phyloP scores from a whole-genome alignment of 257 asterid genomes.

The Ligustrum vulgare region DNA sequence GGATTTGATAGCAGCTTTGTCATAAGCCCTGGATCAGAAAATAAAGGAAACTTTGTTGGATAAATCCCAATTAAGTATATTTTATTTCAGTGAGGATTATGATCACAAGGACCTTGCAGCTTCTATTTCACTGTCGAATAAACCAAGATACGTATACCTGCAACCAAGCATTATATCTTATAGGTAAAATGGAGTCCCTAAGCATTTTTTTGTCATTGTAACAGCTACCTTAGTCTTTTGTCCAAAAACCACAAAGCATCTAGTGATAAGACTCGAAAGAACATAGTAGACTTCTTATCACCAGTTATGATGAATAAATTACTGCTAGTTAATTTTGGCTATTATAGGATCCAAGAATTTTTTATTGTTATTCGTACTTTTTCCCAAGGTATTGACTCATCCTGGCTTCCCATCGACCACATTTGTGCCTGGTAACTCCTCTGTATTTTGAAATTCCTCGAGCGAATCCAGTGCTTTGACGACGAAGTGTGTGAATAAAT shows the following conservation, averaged over 20 bases:
- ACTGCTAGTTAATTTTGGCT: background rate
- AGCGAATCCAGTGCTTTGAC: constrained; percentile 72
- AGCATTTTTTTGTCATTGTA: constrained; percentile 24
- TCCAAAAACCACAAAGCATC: constrained; percentile 6
- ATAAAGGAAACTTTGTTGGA: constrained; percentile 26
- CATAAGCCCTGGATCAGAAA: constrained; percentile 74
- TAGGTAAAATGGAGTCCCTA: constrained; percentile 27
- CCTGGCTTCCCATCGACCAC: constrained; percentile 75
- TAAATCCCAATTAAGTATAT: background rate
- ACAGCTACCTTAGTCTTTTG: constrained; percentile 20
- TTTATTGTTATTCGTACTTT: constrained; percentile 42
- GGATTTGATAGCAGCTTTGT: constrained; percentile 65
- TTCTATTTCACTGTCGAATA: constrained; percentile 63
- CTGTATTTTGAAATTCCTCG: constrained; percentile 72
- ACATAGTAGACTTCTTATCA: background rate
- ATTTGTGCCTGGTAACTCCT: constrained; percentile 66
- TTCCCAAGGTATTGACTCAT: constrained; percentile 74
- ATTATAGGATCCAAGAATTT: constrained; percentile 6
- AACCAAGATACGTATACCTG: constrained; percentile 64
- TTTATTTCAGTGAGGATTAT: background rate
- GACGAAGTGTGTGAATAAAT: constrained; percentile 69
- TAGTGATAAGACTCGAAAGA: constrained; percentile 16
- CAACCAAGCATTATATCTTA: constrained; percentile 51
- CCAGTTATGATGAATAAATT: background rate
- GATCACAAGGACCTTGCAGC: constrained; percentile 69